phyloP scores from a whole-genome alignment of 495 filamentous ascomycete species.

The Apodospora peruviana region DNA sequence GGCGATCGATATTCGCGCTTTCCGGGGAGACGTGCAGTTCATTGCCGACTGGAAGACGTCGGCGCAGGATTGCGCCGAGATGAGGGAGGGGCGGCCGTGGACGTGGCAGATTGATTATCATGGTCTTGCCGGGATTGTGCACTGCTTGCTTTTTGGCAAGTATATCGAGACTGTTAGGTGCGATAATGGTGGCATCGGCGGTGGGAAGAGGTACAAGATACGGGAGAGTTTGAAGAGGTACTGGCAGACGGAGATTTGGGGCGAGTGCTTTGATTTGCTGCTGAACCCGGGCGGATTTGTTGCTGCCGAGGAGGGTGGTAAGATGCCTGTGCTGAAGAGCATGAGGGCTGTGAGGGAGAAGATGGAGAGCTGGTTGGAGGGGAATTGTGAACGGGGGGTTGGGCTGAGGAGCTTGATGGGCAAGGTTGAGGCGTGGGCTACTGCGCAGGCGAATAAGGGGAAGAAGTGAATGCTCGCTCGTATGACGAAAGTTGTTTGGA shows the following conservation, averaged over 20 bases:
- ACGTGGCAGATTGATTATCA: constrained; percentile 95
- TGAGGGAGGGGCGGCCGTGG: constrained; percentile 88
- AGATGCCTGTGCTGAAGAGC: constrained; percentile 61
- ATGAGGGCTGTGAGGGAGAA: constrained; percentile 60
- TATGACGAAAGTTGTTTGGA: too few relatives aligned
- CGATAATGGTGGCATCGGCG: constrained; percentile 42
- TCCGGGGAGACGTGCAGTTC: constrained; percentile 73
- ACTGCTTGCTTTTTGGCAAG: constrained; percentile 83
- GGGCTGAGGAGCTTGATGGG: constrained; percentile 66
- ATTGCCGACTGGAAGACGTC: constrained; percentile 89
- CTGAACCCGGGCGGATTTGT: constrained; percentile 69
- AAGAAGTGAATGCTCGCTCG: too few relatives aligned
- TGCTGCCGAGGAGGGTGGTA: constrained; percentile 51
- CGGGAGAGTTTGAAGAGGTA: constrained; percentile 80
- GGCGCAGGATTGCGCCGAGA: constrained; percentile 84
- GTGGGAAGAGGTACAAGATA: constrained; percentile 57
- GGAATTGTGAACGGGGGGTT: constrained; percentile 73
- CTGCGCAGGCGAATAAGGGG: too few relatives aligned
- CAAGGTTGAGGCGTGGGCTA: constrained; percentile 56
- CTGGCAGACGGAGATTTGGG: constrained; percentile 93
- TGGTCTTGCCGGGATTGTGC: constrained; percentile 79
- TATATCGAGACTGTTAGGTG: constrained; percentile 78
- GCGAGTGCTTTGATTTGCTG: constrained; percentile 73
- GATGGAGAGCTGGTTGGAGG: constrained; percentile 84
- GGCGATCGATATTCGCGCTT: constrained; percentile 86